Evolutionary conservation across 2,329 filamentous ascomycete species (phyloP), one percentile per base, ranked within the genome.

Genomic region (Colletotrichum tropicale): DNA sequence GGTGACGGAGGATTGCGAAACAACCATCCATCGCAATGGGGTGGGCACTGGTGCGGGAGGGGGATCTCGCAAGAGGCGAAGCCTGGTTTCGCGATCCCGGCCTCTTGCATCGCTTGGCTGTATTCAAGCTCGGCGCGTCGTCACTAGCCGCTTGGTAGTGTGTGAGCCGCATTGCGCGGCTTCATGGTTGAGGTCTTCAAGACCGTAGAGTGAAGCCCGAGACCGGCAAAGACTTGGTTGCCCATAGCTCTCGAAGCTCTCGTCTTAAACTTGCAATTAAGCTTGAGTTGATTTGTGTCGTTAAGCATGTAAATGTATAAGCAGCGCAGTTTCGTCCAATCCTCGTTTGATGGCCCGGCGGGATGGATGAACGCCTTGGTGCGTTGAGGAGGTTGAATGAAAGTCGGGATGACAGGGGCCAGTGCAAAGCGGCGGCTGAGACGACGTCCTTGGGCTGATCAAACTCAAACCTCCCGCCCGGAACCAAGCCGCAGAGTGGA

Each of bases 401-500:
- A 21, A 48, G 64, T 65, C 64, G 34, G 70, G 70, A 69, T 73
- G 70, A 65, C 70, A 73, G 64, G 70, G 70, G 64, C 32, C 55
- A 38, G 16, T 56, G 69, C 58, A 56, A 71, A 66, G 69, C 69
- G 60, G 72, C 72, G 62, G 72, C 73, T 78, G 78, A 79, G 74
- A 80, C 78, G 74, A 38, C 28, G 66, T 48, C 75, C 78, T 77
- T 36, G 77, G 68, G 73, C 56, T 56, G 77, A 77, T 80, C 77
- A 80, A 80, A 80, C 79, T 66, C 58, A 52, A 75, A 75, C 65
- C 56, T 69, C 62, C 43, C 34, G 43, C 13, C 43, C 56, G 73
- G 56, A 68, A 26, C 73, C 18, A 75, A 43, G 70, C 58, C 24
- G n/a, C 8, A 18, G 48, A 15, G 65, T 21, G 70, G 70, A 36